Evolutionary conservation across 345 rosid species (phyloP), one percentile per base, ranked within the genome.

Genomic region (Toxicodendron radicans): DNA sequence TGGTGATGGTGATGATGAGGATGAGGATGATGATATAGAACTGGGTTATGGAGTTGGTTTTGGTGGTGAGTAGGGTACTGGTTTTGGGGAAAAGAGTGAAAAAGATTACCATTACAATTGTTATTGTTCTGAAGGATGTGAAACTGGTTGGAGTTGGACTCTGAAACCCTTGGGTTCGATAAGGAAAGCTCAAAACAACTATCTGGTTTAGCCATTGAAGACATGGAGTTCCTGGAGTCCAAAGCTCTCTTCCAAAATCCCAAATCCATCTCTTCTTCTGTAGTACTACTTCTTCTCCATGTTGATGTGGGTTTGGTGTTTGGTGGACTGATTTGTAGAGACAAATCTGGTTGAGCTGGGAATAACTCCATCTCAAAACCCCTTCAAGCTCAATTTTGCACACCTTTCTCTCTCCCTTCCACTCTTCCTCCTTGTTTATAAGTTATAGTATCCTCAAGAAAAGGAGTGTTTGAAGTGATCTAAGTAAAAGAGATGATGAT

Each of bases 291-390:
- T 75, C 90, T 83, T 75, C 88, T 83, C 88, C 92, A 87, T 32
- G 97, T 79, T 3, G 94, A 79, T 17, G 90, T 56, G 53, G 91
- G 84, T 80, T 91, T 89, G 80, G 79, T 54, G 88, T 79, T 93
- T 9, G 90, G 97, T 21, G 92, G 94, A 83, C 93, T 84, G 78
- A 83, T 89, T 80, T 86, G 92, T 17, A 93, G 85, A 49, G 91
- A 82, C 27, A 89, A 82, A 76, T 91, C 97, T 27, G 97, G 97
- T 67, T 91, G 97, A 58, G 93, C 91, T 57, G 94, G 92, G 82
- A 91, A 91, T 16, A 91, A 76, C 85, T 91, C 97, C 97, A 91
- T 91, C 64, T 60, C 60, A 23, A 32, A 57, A 57, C 59, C 74
- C 68, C 23, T 56, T 18, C 32, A 12, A 13, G 9, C 52, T 45